Base-by-base conservation (phyloP, 1,139 yeast species). In the Pneumocystis jirovecii region DNA sequence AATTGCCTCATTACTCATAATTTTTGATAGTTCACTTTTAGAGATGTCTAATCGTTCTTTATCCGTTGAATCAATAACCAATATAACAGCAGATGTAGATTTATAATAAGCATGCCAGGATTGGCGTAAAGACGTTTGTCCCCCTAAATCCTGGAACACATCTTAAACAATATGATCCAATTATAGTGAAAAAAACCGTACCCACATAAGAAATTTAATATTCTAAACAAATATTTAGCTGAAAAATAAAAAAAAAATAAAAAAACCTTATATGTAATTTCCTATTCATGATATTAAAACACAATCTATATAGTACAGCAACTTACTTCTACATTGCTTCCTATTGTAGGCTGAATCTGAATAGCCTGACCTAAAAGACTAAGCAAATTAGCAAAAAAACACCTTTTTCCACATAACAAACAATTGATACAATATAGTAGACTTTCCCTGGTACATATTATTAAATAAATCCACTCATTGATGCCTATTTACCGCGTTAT, bases 61-160 rank as follows among this genome's bases (percentile, higher is more conserved):
- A 79, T 89, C 96, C 81, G 88, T 88, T 71, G 95, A 86, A 80
- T 89, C 96, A 72, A 89, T 95, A 70, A 89, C 96, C 77, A 88
- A 89, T 76, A 89, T 89, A 76, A 89, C 87, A 80, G 67, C 67
- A 21, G 60, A 62, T 39, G 67, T 65, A 45, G 64, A 62, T 67
- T 95, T 89, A 75, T 93, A 93, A 76, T 93, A 93, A 75, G 97
- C 91, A 72, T 97, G 82, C 98, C 98, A 93, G 77, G 93, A 93
- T 1, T 97, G 97, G 72, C 98, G 82, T 71, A 93, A 91, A 35
- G 95, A 86, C 1, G 98, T 91, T 76, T 93, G 98, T 0, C 98
- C 98, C 68, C 98, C 98, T 70, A 93, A 82, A 78, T 93, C 76
- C 57, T 50, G 10, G 7, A 21, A 50, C 10, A 25, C n/a, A 25